phyloP scores from a whole-genome alignment of 2,329 filamentous ascomycete genomes.

The Metarhizium anisopliae region DNA sequence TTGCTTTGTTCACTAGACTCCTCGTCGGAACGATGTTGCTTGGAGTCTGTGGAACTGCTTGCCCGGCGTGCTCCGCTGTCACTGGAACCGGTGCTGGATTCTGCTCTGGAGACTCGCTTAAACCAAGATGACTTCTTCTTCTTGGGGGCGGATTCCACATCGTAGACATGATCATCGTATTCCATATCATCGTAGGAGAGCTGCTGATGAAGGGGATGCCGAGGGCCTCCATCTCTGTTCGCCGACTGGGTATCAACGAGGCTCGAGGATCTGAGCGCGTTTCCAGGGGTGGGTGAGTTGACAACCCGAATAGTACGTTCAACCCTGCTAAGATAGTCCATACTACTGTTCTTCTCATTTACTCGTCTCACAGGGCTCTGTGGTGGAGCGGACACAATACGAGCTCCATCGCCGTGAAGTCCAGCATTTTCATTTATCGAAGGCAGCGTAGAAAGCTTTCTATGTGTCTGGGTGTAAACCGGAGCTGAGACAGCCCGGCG shows the following conservation, averaged over 20 bases:
- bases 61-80: not conserved
- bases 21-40: slow-evolving; percentile 7
- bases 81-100: slow-evolving; percentile 9
- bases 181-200: slow-evolving; percentile 10
- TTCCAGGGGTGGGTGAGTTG: slow-evolving; percentile 34
- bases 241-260: slow-evolving; percentile 35
- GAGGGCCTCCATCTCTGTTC: slow-evolving; percentile 14
- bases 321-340: slow-evolving; percentile 36
- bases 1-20: slow-evolving; percentile 25
- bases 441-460: slow-evolving; percentile 31
- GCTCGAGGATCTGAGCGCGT: slow-evolving; percentile 24
- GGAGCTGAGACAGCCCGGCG: slow-evolving; percentile 44
- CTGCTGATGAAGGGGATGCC: slow-evolving; percentile 12
- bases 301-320: slow-evolving; percentile 48
- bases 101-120: slow-evolving; percentile 34
- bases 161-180: slow-evolving; percentile 11
- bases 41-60: slow-evolving; percentile 5
- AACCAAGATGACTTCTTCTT: slow-evolving; percentile 46
- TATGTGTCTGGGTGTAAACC: slow-evolving; percentile 31
- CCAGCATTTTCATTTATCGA: slow-evolving; percentile 37
- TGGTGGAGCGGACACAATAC: slow-evolving; percentile 38
- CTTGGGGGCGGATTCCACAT: slow-evolving; percentile 14
- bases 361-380: slow-evolving; percentile 21
- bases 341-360: slow-evolving; percentile 24
- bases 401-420: slow-evolving; percentile 25